Conservation (phyloP, 2,329 filamentous ascomycete genomes). For the Plectosphaerella sp. region DNA sequence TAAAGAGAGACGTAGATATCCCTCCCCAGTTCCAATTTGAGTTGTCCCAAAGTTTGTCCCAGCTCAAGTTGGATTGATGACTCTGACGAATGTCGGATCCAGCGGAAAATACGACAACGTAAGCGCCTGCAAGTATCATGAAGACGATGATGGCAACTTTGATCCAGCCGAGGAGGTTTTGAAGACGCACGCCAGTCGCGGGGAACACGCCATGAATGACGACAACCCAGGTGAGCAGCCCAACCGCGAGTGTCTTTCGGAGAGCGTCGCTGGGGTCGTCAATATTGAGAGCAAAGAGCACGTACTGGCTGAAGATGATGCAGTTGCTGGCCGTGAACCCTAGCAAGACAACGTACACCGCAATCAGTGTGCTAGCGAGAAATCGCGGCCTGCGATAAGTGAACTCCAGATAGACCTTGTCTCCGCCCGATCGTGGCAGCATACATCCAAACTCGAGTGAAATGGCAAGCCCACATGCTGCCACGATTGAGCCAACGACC, state of each 20-base stretch:
- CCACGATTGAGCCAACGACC: constrained; percentile 57
- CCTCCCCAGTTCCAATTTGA: constrained; percentile 67
- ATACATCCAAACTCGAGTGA: constrained; percentile 66
- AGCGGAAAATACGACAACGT: constrained; percentile 47
- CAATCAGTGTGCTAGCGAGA: constrained; percentile 59
- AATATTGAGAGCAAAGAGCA: constrained; percentile 52
- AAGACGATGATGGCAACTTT: constrained; percentile 57
- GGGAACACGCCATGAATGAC: constrained; percentile 56
- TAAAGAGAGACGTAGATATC: constrained; percentile 63
- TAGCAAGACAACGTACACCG: constrained; percentile 58
- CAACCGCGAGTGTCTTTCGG: constrained; percentile 52
- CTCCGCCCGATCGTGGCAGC: constrained; percentile 64
- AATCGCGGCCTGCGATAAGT: constrained; percentile 60
- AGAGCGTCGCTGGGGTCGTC: constrained; percentile 44
- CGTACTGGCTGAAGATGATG: constrained; percentile 64
- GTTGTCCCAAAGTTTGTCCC: constrained; percentile 56
- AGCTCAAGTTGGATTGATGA: constrained; percentile 22
- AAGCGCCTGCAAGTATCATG: constrained; percentile 57
- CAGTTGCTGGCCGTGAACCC: constrained; percentile 68
- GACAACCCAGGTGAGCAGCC: constrained; percentile 51
- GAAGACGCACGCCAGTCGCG: constrained; percentile 51
- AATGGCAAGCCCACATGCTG: constrained; percentile 57
- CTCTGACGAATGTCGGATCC: not conserved
- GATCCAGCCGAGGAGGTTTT: constrained; percentile 59
- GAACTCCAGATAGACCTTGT: constrained; percentile 69